These are phyloP conservation scores for Trypanosoma mega DNA, from an alignment of 208 protist species.

Conservation along the genomic window DNA sequence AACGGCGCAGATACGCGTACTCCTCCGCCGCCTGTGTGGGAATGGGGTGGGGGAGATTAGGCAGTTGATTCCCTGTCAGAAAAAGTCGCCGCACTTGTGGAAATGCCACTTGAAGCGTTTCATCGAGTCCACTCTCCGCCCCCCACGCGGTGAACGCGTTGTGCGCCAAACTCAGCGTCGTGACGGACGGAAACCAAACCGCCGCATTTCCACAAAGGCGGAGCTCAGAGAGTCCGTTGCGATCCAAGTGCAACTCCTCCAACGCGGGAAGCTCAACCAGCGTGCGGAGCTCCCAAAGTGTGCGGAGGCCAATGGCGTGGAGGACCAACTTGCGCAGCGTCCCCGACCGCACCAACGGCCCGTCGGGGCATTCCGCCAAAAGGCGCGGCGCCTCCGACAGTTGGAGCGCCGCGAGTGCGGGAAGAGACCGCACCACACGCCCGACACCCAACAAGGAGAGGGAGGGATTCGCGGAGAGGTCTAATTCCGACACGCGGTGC, in stretches of 20 bases:
- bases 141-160: conserved; percentile 71
- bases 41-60: conserved; percentile 30
- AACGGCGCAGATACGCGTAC: conserved; percentile 42
- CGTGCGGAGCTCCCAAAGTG: conserved; percentile 46
- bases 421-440: conserved; percentile 53
- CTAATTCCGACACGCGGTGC: conserved; percentile 53
- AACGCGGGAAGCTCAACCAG: conserved; percentile 54
- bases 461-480: conserved; percentile 64
- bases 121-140: conserved; percentile 37
- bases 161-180: conserved; percentile 74
- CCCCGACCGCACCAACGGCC: conserved; percentile 31
- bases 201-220: conserved; percentile 20
- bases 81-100: conserved; percentile 63
- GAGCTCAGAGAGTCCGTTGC: conserved; percentile 49
- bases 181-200: conserved; percentile 52
- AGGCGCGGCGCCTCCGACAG: conserved; percentile 59
- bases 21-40: conserved; percentile 10
- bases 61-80: conserved; percentile 65
- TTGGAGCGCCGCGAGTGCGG: conserved; percentile 58
- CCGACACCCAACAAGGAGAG: conserved; percentile 59
- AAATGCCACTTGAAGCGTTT: conserved; percentile 44
- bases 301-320: conserved; percentile 68
- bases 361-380: conserved; percentile 3
- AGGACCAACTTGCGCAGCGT: conserved; percentile 73
- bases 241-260: conserved; percentile 80